These are phyloP conservation scores for Warburgia ugandensis DNA, from an alignment of 164 flowering plant genomes.

Conservation along the genomic window DNA sequence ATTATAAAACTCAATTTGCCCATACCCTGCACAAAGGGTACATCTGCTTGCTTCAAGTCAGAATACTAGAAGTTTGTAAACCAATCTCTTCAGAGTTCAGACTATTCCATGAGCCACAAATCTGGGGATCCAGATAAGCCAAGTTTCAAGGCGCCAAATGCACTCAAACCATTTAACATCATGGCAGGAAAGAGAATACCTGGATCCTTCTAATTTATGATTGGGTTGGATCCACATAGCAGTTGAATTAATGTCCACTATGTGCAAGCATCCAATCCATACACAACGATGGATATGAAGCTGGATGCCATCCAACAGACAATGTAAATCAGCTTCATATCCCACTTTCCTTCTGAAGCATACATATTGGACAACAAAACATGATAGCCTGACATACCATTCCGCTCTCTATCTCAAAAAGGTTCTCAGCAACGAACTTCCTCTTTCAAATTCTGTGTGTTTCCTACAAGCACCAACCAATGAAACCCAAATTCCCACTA, in stretches of 20 bases:
- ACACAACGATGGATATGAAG: no score
- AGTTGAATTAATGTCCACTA: no score
- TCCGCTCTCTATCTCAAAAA: slow-evolving; percentile 43
- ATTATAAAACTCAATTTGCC: no score
- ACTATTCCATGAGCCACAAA: not conserved
- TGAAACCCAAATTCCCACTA: slow-evolving; percentile 74
- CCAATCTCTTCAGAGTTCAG: no score
- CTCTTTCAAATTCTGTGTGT: slow-evolving; percentile 56
- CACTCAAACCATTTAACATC: no score
- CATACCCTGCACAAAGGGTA: no score
- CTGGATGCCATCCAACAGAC: not conserved
- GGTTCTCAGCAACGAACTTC: slow-evolving; percentile 41
- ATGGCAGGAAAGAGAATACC: no score
- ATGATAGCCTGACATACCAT: slow-evolving; percentile 50
- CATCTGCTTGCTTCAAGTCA: no score
- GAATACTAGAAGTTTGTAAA: no score
- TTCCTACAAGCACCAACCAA: slow-evolving; percentile 72
- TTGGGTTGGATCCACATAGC: not conserved
- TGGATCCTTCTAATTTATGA: not conserved
- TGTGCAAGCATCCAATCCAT: not conserved
- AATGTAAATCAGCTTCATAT: not conserved
- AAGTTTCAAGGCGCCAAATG: no score
- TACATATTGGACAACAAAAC: slow-evolving; percentile 75
- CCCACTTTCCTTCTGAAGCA: slow-evolving; percentile 74
- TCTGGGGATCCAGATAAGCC: not conserved